Evolutionary conservation across 2,329 filamentous ascomycete species (phyloP), one percentile per base, ranked within the genome.

Genomic region (Chaetomium sp.): DNA sequence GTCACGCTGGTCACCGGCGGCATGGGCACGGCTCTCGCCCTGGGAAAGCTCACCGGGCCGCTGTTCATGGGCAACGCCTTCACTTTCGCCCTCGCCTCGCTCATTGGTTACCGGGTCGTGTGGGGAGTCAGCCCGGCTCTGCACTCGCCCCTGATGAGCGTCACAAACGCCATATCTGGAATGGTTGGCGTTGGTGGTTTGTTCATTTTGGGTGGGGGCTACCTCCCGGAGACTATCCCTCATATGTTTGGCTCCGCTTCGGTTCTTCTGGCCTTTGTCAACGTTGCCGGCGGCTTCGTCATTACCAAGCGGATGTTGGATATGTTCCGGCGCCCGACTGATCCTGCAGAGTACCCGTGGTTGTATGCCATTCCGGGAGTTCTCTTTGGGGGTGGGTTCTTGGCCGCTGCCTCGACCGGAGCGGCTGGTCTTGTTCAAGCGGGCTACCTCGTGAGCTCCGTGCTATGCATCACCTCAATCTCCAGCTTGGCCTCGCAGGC

Each of bases 281-380:
- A 96, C 69, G 88, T 97, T 2, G 89, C 90, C 0, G 93, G 93
- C 64, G 93, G 93, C 0, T 97, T 97, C 67, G 90, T 96, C 51
- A 92, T 97, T 65, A 96, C 92, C 3, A 96, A 96, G 78, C 85
- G 93, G 68, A 97, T 97, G 93, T 81, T 97, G 51, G 92, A 96
- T 75, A 94, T 94, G 91, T 94, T 94, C 75, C 90, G 90, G 74
- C 85, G 90, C 82, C 89, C 91, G 29, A 95, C 91, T 4, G 93
- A 96, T 70, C 93, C 92, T 35, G 87, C 90, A 0, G 93, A 97
- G 75, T 96, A 94, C 69, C 90, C 91, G 0, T 96, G 91, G 90
- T 80, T 96, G 0, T 96, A 95, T 72, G 90, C 87, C 1, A 80
- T 96, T 63, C 92, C 92, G 0, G 92, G 86, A 19, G 79, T 86